phyloP scores from a whole-genome alignment of 148 eudicot species.

The Chenopodium album region DNA sequence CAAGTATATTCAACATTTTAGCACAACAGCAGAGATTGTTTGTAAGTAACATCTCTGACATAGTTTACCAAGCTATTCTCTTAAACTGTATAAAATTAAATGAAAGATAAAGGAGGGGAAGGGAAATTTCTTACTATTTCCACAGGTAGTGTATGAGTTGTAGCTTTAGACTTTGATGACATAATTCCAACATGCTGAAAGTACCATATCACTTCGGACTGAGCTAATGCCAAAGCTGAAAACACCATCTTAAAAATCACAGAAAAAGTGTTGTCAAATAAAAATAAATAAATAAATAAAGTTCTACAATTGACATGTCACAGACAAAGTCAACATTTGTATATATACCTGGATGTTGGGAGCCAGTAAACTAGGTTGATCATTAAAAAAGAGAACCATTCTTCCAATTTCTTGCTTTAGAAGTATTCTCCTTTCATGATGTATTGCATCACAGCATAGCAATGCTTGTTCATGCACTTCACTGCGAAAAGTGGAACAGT shows the following conservation, averaged over 20 bases:
- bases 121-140: conserved; percentile 59
- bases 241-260: conserved; percentile 79
- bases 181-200: conserved; percentile 95
- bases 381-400: conserved; percentile 96
- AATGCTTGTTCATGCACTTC: conserved; percentile 97
- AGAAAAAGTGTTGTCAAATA: conserved; percentile 10
- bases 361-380: conserved; percentile 96
- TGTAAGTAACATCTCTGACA: conserved; percentile 5
- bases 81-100: background rate
- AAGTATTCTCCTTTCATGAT: conserved; percentile 85
- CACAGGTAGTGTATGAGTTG: conserved; percentile 64
- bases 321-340: background rate
- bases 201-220: conserved; percentile 93
- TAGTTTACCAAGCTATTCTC: conserved; percentile 1
- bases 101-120: conserved; percentile 2
- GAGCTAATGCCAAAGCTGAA: conserved; percentile 98
- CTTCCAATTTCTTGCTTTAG: conserved; percentile 96
- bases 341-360: conserved; percentile 87
- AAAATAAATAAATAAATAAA: background rate
- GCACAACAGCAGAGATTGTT: background rate
- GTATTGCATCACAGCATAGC: conserved; percentile 81
- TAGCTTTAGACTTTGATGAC: conserved; percentile 73
- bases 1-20: conserved; percentile 5
- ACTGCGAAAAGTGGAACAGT: conserved; percentile 38
- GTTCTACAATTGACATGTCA: background rate